phyloP scores from a whole-genome alignment of 441 rosid genomes.

The Pelargonium australe region DNA sequence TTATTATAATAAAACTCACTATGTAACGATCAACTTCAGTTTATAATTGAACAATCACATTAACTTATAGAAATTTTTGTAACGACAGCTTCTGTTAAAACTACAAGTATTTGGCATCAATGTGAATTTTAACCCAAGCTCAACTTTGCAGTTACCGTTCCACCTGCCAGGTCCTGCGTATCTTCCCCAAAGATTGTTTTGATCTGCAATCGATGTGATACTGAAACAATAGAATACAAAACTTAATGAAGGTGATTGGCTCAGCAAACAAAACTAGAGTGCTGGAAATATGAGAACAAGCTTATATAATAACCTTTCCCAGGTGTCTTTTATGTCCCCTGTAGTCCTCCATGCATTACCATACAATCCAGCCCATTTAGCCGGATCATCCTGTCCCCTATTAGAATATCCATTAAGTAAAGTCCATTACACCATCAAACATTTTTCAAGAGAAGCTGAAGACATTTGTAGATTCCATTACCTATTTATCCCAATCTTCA shows the following conservation, averaged over 20 bases:
- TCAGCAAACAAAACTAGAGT: too few relatives aligned
- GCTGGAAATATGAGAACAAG: neutral
- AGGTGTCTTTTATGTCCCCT: conserved; percentile 32
- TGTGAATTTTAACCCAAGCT: neutral
- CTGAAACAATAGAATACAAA: conserved; percentile 19
- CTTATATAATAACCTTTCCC: conserved; percentile 24
- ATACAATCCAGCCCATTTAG: conserved; percentile 25
- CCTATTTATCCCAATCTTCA: neutral
- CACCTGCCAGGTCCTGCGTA: conserved; percentile 35
- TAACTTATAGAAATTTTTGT: too few relatives aligned
- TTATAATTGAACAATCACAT: too few relatives aligned
- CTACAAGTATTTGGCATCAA: too few relatives aligned
- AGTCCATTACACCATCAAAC: neutral
- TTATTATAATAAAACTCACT: too few relatives aligned
- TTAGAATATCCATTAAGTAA: conserved; percentile 6
- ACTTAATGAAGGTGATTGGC: neutral
- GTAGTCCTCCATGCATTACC: conserved; percentile 43
- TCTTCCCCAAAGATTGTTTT: conserved; percentile 35
- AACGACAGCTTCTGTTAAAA: too few relatives aligned
- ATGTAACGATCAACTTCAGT: too few relatives aligned
- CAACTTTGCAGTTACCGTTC: conserved; percentile 25
- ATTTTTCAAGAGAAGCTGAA: neutral
- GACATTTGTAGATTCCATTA: neutral
- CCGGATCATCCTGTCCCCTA: conserved; percentile 37
- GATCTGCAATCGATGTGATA: conserved; percentile 31